A percentile compares a stretch with the other conserved stretches of the same genome.
phyloP scores from a whole-genome alignment of 441 rosid genomes.

The Macaranga tanarius region DNA sequence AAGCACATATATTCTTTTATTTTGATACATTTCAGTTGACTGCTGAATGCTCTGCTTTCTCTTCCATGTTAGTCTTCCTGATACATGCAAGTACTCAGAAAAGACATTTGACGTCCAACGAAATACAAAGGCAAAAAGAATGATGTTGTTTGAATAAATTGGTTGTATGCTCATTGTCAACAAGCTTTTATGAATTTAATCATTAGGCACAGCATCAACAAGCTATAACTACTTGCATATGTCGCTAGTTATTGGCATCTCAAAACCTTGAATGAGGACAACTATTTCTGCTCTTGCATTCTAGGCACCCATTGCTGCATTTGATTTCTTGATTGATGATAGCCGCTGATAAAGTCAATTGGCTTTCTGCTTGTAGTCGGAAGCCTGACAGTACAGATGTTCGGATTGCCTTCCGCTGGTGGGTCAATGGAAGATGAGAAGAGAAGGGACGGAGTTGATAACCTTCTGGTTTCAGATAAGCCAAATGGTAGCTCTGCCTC shows the following conservation, averaged over 20 bases:
- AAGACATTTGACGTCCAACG: too few species aligned
- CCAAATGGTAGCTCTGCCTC: constrained; percentile 33
- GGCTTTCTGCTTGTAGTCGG: constrained; percentile 36
- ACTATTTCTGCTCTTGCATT: not conserved
- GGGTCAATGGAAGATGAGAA: constrained; percentile 22
- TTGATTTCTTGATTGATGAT: not conserved
- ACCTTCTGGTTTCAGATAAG: constrained; percentile 23
- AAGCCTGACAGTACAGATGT: constrained; percentile 55
- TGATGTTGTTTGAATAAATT: not conserved
- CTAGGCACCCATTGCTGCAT: not conserved
- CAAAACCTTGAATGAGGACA: not conserved
- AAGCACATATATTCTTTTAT: not conserved
- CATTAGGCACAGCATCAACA: not conserved
- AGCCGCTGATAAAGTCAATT: not conserved
- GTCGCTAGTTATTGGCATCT: not conserved
- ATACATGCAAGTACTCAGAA: too few species aligned
- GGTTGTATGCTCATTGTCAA: not conserved
- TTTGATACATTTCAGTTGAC: constrained; percentile 1
- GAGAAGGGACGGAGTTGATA: constrained; percentile 22
- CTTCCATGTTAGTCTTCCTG: not conserved
- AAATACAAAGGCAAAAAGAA: not conserved
- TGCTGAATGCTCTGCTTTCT: not conserved
- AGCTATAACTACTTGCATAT: not conserved
- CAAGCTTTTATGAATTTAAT: not conserved
- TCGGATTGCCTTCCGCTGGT: constrained; percentile 35